Evolutionary conservation across 202 grass and related monocot species (phyloP).

Genomic region (Zoysia matrella): DNA sequence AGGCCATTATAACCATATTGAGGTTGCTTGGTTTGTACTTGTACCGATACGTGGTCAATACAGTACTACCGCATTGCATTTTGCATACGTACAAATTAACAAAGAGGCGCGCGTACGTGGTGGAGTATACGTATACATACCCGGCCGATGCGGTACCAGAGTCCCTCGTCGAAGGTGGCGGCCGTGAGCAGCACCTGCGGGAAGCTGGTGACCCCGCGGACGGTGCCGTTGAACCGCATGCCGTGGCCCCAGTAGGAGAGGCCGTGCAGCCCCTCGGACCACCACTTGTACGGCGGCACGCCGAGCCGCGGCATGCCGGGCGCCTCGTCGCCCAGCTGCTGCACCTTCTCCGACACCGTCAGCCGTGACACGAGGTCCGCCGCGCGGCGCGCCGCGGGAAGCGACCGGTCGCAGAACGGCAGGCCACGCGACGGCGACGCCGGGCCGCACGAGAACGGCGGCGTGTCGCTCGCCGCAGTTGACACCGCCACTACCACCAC

Average conservation of each 20-base stretch:
- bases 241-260: slow-evolving; percentile 62
- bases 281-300: slow-evolving; percentile 72
- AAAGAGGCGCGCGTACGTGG: not conserved
- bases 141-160: slow-evolving; percentile 74
- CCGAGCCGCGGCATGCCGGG: slow-evolving; percentile 50
- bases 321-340: slow-evolving; percentile 63
- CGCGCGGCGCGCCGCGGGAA: slow-evolving; percentile 44
- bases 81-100: not conserved
- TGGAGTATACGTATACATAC: slow-evolving; percentile 6
- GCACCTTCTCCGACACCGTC: slow-evolving; percentile 64
- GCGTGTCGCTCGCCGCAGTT: not conserved
- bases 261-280: slow-evolving; percentile 83
- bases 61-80: not conserved
- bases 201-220: slow-evolving; percentile 66
- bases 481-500: not conserved
- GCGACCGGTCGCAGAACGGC: slow-evolving; percentile 55
- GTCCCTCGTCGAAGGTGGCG: slow-evolving; percentile 61
- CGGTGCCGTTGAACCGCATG: slow-evolving; percentile 51
- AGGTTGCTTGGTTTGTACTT: too few relatives aligned
- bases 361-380: slow-evolving; percentile 57
- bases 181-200: slow-evolving; percentile 80
- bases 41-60: too few relatives aligned
- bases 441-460: slow-evolving; percentile 48
- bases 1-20: too few relatives aligned
- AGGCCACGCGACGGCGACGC: not conserved